Conservation (phyloP, 768 basidiomycete genomes). For the Trametes cubensis region DNA sequence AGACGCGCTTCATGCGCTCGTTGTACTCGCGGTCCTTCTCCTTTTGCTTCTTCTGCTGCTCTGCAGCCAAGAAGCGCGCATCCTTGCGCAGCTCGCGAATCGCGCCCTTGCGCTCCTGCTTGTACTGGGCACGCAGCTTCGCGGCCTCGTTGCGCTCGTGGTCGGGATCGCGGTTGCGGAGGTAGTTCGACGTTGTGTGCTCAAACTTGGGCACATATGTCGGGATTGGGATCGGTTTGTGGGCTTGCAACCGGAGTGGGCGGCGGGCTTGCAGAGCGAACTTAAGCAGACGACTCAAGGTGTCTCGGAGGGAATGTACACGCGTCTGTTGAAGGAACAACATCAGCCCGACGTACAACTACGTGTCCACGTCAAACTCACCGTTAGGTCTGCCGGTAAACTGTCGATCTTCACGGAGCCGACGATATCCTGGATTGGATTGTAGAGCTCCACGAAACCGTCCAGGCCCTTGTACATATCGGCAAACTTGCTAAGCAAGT, state of each 20-base stretch:
- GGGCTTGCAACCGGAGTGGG: slow-evolving; percentile 84
- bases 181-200: slow-evolving; percentile 67
- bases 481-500: slow-evolving; percentile 67
- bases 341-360: background rate
- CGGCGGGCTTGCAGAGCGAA: slow-evolving; percentile 72
- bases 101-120: slow-evolving; percentile 96
- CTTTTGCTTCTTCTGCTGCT: slow-evolving; percentile 80
- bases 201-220: slow-evolving; percentile 96
- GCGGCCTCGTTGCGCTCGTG: slow-evolving; percentile 83
- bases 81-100: slow-evolving; percentile 97
- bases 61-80: slow-evolving; percentile 86
- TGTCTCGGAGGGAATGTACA: slow-evolving; percentile 49
- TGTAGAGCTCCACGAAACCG: slow-evolving; percentile 84
- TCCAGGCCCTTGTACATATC: slow-evolving; percentile 77
- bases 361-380: slow-evolving; percentile 37
- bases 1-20: slow-evolving; percentile 82
- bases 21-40: slow-evolving; percentile 85
- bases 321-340: slow-evolving; percentile 45
- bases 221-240: slow-evolving; percentile 95
- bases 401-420: slow-evolving; percentile 48
- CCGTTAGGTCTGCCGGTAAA: slow-evolving; percentile 59
- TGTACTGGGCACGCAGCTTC: slow-evolving; percentile 86
- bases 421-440: slow-evolving; percentile 66
- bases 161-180: slow-evolving; percentile 87
- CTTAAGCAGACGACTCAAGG: slow-evolving; percentile 64